A percentile compares a stretch with the other conserved stretches of the same genome.
These are phyloP conservation scores for Lipomyces kockii DNA, from an alignment of 805 yeast species.

Conservation along the genomic window DNA sequence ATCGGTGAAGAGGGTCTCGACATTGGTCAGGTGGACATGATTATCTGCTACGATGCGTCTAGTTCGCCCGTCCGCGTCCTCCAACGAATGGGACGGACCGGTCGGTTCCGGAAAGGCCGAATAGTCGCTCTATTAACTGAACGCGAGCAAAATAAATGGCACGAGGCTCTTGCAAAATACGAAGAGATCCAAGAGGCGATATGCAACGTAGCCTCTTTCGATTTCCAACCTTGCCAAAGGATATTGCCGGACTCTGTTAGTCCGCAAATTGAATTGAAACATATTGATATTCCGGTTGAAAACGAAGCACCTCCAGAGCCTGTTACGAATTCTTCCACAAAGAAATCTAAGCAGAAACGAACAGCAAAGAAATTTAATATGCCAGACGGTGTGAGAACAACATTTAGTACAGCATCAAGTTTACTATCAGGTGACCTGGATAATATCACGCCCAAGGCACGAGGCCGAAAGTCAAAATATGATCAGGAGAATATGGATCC, in stretches of 20 bases:
- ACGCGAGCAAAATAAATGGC: slow-evolving; percentile 77
- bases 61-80: slow-evolving; percentile 90
- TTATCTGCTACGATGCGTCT: slow-evolving; percentile 90
- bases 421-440: slow-evolving; percentile 5
- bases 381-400: slow-evolving; percentile 37
- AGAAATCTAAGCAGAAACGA: slow-evolving; percentile 13
- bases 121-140: slow-evolving; percentile 76
- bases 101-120: slow-evolving; percentile 88
- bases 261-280: slow-evolving; percentile 62
- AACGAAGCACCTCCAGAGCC: slow-evolving; percentile 50
- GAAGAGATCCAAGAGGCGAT: slow-evolving; percentile 63
- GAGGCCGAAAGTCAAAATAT: slow-evolving; percentile 15
- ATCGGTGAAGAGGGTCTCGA: slow-evolving; percentile 99
- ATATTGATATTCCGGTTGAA: slow-evolving; percentile 72
- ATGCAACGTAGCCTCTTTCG: slow-evolving; percentile 52
- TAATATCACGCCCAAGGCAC: slow-evolving; percentile 3
- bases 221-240: slow-evolving; percentile 55
- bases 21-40: slow-evolving; percentile 96
- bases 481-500: slow-evolving; percentile 8
- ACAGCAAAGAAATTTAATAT: slow-evolving; percentile 28
- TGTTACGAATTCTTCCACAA: slow-evolving; percentile 14
- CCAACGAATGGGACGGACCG: slow-evolving; percentile 98
- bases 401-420: slow-evolving; percentile 27
- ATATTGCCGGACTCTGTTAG: slow-evolving; percentile 63
- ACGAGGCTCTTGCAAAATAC: slow-evolving; percentile 83